These are phyloP conservation scores for Alternaria dauci DNA, from an alignment of 2,329 filamentous ascomycete genomes.

Conservation along the genomic window DNA sequence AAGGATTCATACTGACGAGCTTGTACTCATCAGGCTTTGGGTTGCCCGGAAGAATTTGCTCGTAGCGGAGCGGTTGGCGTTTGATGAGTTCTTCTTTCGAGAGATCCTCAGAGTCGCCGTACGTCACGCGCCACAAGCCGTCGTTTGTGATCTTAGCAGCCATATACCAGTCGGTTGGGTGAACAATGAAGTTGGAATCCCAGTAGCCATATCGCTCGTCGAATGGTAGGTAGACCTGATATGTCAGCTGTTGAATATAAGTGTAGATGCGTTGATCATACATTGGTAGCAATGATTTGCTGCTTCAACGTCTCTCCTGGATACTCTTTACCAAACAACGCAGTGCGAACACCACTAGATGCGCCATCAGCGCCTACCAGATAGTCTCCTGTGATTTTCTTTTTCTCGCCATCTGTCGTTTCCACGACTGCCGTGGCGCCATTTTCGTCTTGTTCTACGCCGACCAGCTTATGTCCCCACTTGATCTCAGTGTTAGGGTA, in stretches of 20 bases:
- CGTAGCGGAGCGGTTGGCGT: conserved; percentile 65
- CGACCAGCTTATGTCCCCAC: conserved; percentile 45
- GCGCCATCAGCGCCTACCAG: conserved; percentile 49
- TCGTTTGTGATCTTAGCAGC: conserved; percentile 67
- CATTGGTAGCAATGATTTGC: conserved; percentile 70
- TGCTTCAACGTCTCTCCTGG: conserved; percentile 68
- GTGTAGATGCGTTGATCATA: conserved; percentile 38
- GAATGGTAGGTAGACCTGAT: conserved; percentile 66
- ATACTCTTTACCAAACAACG: conserved; percentile 53
- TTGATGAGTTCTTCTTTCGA: conserved; percentile 62
- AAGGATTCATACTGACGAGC: conserved; percentile 65
- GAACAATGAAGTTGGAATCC: conserved; percentile 68
- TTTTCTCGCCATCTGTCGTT: conserved; percentile 34
- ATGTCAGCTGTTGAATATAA: conserved; percentile 2
- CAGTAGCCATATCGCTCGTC: conserved; percentile 64
- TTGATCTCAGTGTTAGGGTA: conserved; percentile 38
- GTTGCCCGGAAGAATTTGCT: conserved; percentile 66
- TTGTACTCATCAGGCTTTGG: conserved; percentile 67
- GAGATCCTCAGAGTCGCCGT: conserved; percentile 65
- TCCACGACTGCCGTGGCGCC: conserved; percentile 41
- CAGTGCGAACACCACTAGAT: conserved; percentile 43
- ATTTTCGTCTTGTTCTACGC: conserved; percentile 42
- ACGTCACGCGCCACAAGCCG: conserved; percentile 70
- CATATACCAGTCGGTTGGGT: conserved; percentile 70
- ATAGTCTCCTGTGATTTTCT: conserved; percentile 41